These are phyloP conservation scores for Nemania sp. DNA, from an alignment of 2,329 filamentous ascomycete species.

Conservation along the genomic window DNA sequence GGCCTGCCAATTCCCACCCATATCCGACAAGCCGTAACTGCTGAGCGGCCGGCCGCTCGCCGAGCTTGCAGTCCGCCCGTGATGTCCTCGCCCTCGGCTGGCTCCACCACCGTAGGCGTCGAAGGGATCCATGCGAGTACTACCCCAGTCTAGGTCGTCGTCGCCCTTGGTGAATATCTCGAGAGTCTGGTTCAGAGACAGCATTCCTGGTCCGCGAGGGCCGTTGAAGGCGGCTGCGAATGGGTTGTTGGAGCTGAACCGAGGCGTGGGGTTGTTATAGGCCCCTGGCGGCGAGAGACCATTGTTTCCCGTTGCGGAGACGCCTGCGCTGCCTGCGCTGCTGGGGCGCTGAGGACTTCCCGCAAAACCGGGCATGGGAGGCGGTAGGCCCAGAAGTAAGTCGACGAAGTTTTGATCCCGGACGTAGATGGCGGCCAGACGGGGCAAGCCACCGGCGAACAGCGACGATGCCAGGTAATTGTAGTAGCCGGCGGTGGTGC, in stretches of 20 bases:
- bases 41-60: conserved; percentile 51
- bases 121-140: conserved; percentile 51
- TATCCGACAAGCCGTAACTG: conserved; percentile 61
- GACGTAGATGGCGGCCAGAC: conserved; percentile 78
- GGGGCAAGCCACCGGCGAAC: conserved; percentile 73
- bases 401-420: conserved; percentile 84
- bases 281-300: conserved; percentile 34
- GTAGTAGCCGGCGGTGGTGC: conserved; percentile 69
- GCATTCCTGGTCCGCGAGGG: conserved; percentile 38
- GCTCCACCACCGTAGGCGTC: conserved; percentile 27
- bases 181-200: conserved; percentile 53
- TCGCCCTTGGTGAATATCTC: conserved; percentile 64
- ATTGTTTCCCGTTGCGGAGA: conserved; percentile 32
- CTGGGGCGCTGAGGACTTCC: conserved; percentile 43
- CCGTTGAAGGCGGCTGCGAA: conserved; percentile 48
- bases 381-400: conserved; percentile 69
- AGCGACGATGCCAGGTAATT: conserved; percentile 84
- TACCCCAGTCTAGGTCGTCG: conserved; percentile 62
- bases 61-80: conserved; percentile 36
- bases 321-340: conserved; percentile 40
- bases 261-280: conserved; percentile 37
- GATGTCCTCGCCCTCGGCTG: conserved; percentile 28
- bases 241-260: conserved; percentile 65
- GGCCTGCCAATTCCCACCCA: conserved; percentile 54
- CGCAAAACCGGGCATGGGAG: conserved; percentile 56